Evolutionary conservation across 1,139 yeast genomes (phyloP).

Genomic region (Taiozyma sp.): DNA sequence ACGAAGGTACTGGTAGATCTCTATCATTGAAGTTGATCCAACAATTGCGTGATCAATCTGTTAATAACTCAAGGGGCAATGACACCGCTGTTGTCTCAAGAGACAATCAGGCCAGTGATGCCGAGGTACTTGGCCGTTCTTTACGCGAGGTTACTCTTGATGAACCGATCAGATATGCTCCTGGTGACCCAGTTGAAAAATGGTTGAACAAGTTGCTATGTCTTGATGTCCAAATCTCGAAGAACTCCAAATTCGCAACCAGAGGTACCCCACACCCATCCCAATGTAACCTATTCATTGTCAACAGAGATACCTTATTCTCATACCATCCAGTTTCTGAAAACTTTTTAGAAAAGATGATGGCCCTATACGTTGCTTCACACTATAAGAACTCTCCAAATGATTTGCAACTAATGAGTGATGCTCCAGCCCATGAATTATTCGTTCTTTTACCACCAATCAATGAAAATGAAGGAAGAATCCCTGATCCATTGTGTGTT

Average conservation of each 20-base stretch:
- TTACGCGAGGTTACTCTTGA: constrained; percentile 81
- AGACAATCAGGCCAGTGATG: constrained; percentile 41
- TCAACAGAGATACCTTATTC: constrained; percentile 90
- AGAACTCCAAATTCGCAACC: constrained; percentile 61
- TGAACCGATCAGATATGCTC: constrained; percentile 96
- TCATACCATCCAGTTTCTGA: constrained; percentile 97
- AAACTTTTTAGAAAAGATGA: constrained; percentile 88
- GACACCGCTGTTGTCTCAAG: constrained; percentile 55
- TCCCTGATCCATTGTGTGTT: constrained; percentile 96
- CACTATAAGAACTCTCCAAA: constrained; percentile 98
- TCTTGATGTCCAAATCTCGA: constrained; percentile 77
- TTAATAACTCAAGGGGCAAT: constrained; percentile 35
- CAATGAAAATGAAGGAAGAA: constrained; percentile 73
- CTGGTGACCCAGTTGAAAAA: constrained; percentile 92
- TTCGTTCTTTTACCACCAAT: constrained; percentile 91
- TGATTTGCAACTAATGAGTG: constrained; percentile 94
- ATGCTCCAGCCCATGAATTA: constrained; percentile 98
- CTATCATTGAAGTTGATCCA: constrained; percentile 87
- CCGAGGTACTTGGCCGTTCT: constrained; percentile 53
- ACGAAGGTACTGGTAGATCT: constrained; percentile 98
- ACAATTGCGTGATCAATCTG: constrained; percentile 79
- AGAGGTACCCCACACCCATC: constrained; percentile 93
- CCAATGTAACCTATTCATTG: constrained; percentile 82
- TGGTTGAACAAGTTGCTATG: constrained; percentile 94
- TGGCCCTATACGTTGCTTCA: constrained; percentile 96